Evolutionary conservation across 2,329 filamentous ascomycete genomes (phyloP), one percentile per base, ranked within the genome.

Genomic region (Aspergillus viridinutans): DNA sequence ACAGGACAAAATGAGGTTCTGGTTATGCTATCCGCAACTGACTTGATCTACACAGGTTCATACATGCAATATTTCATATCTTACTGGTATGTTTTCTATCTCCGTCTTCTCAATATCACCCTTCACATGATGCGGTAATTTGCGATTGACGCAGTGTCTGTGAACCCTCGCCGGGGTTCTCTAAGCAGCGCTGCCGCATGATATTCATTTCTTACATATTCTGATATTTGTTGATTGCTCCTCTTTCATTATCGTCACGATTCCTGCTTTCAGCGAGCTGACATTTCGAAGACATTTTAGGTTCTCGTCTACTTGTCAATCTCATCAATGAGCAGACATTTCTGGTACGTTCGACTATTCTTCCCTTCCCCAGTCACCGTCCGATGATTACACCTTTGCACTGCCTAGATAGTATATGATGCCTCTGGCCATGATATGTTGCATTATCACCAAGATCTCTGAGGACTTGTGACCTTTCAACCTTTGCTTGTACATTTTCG

Each of bases 141-240:
- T 97, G 92, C 92, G 92, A 93, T 93, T 95, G 92, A 97, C 89
- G 84, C 82, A 79, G 76, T 76, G 76, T 80, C 80, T 86, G 85
- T 92, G 91, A 90, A 83, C 89, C 86, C 91, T 88, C 89, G 92
- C 92, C 92, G 85, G 92, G 86, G 90, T 83, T 81, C 72, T 87
- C 5, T 83, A 88, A 87, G 92, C 87, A 88, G 82, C 79, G 73
- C 78, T 80, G 83, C 79, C 84, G 76, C 81, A 69, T 96, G 92
- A 96, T 89, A 95, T 90, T 92, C 78, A 65, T 85, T 85, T 93
- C 92, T 96, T 96, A 96, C 92, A 96, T 96, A 96, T 96, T 90
- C 92, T 96, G 92, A 96, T 75, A 67, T 71, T 65, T 25, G 21
- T 56, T 58, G 49, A 48, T 52, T 21, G n/a, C 21, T 56, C 42